Evolutionary conservation across 148 eudicot species (phyloP), one percentile per base, ranked within the genome.

Genomic region (Pouteria glomerata): DNA sequence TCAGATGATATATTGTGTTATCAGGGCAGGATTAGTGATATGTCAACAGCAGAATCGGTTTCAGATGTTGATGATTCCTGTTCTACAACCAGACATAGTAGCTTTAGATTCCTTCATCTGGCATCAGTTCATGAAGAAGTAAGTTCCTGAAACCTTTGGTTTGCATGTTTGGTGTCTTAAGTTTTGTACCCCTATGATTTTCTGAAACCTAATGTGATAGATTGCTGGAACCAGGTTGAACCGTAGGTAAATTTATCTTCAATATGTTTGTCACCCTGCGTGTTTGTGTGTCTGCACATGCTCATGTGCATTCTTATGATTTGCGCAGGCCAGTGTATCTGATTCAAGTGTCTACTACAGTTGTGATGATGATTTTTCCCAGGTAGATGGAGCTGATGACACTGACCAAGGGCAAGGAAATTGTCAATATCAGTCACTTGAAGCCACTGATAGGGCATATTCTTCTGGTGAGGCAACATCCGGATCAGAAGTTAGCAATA

Each of bases 51-150:
- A 45, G 88, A 86, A 64, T 81, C 84, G 52, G 87, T 74, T 19
- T 85, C 92, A 71, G 85, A 87, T 72, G 70, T 65, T 13, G 88
- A 86, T 44, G 86, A 86, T 78, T 72, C 85, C 18, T 69, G 79
- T 74, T 81, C 79, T 73, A 73, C 82, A 14, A 70, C 81, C 60
- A 82, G 78, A 78, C 77, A 70, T 63, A 75, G 74, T 74, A 87
- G 82, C 66, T 78, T 67, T 42, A 69, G 67, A 57, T 55, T 75
- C 84, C 71, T 83, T 10, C 70, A 48, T 72, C 63, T 80, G 68
- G 73, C 82, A 67, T 75, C 87, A 16, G 81, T 82, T 73, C 78
- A 74, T 72, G 88, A 85, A 71, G 86, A 88, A 75, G 96, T 90
- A 68, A 71, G 90, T 79, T 74, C n/a, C 39, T 77, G 26, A 23